Conservation (phyloP, 2,329 filamentous ascomycete species). For the Didymella keratinophila region DNA sequence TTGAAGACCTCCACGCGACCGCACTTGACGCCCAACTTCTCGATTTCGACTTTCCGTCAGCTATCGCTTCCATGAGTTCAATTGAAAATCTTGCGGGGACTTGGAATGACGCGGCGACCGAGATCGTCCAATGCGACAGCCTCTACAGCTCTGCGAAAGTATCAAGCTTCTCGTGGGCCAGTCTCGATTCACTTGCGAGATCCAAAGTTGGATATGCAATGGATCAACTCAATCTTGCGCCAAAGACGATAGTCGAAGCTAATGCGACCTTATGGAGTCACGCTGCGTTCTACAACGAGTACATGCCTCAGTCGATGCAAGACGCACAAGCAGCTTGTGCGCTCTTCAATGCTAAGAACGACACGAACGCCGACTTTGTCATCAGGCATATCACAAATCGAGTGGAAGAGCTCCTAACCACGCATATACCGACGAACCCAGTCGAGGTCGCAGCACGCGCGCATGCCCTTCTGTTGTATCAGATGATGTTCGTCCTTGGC, state of each 20-base stretch:
- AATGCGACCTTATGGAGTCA: slow-evolving; percentile 64
- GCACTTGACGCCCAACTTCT: background rate
- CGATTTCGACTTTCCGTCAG: slow-evolving; percentile 12
- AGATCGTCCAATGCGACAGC: background rate
- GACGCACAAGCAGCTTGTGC: slow-evolving; percentile 64
- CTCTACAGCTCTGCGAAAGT: background rate
- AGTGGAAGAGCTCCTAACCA: slow-evolving; percentile 54
- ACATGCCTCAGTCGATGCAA: slow-evolving; percentile 62
- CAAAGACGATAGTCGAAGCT: slow-evolving; percentile 56
- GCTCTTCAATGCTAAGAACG: slow-evolving; percentile 61
- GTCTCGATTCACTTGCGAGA: slow-evolving; percentile 30
- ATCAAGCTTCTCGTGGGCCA: slow-evolving; percentile 13
- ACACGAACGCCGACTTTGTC: slow-evolving; percentile 59
- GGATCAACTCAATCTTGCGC: slow-evolving; percentile 37
- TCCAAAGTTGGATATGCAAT: slow-evolving; percentile 40
- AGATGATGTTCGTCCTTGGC: slow-evolving; percentile 39
- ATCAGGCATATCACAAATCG: slow-evolving; percentile 58
- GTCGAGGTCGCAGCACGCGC: slow-evolving; percentile 38
- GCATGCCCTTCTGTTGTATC: slow-evolving; percentile 43
- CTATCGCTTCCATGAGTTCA: slow-evolving; percentile 61
- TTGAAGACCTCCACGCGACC: slow-evolving; percentile 15
- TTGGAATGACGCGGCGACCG: background rate
- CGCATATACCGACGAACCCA: slow-evolving; percentile 19
- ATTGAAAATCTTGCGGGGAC: slow-evolving; percentile 42
- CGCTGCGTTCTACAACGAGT: slow-evolving; percentile 58